Evolutionary conservation across 2,329 filamentous ascomycete genomes (phyloP).

Genomic region (Thielaviopsis ethacetica): DNA sequence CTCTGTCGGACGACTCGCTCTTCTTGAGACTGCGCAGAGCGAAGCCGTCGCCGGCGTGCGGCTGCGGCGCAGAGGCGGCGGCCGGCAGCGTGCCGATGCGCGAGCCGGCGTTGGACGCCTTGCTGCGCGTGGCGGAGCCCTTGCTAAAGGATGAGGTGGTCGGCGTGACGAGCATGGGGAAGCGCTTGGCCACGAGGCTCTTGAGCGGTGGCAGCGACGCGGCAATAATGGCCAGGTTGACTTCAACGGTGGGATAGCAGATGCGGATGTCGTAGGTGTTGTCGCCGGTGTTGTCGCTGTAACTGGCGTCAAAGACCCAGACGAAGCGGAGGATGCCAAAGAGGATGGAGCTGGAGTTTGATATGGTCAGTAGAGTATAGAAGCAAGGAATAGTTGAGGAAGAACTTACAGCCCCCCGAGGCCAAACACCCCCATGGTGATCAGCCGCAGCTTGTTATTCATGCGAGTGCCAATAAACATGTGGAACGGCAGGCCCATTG

Average conservation of each 20-base stretch:
- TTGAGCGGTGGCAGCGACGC: slow-evolving; percentile 22
- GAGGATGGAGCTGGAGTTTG: slow-evolving; percentile 17
- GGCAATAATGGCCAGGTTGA: slow-evolving; percentile 23
- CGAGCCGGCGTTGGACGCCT: slow-evolving; percentile 11
- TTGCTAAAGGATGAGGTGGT: slow-evolving; percentile 1
- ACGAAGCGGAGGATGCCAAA: slow-evolving; percentile 21
- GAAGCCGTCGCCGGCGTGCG: slow-evolving; percentile 8
- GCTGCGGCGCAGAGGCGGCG: no score
- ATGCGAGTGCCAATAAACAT: slow-evolving; percentile 26
- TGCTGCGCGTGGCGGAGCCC: slow-evolving; percentile 11
- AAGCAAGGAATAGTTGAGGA: not conserved
- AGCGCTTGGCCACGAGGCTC: slow-evolving; percentile 20
- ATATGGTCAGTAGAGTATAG: not conserved
- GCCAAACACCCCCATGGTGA: slow-evolving; percentile 24
- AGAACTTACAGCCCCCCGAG: slow-evolving; percentile 22
- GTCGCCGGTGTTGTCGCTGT: slow-evolving; percentile 11
- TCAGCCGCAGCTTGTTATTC: slow-evolving; percentile 21
- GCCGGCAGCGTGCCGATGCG: no score
- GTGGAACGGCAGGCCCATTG: slow-evolving; percentile 23
- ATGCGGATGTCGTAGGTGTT: slow-evolving; percentile 19
- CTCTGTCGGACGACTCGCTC: slow-evolving; percentile 20
- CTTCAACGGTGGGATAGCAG: slow-evolving; percentile 20
- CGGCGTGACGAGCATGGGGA: slow-evolving; percentile 18
- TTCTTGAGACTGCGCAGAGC: slow-evolving; percentile 18
- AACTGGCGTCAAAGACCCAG: slow-evolving; percentile 11